Base-by-base conservation (phyloP, 2,329 filamentous ascomycete species). In the Sporothrix sp. region DNA sequence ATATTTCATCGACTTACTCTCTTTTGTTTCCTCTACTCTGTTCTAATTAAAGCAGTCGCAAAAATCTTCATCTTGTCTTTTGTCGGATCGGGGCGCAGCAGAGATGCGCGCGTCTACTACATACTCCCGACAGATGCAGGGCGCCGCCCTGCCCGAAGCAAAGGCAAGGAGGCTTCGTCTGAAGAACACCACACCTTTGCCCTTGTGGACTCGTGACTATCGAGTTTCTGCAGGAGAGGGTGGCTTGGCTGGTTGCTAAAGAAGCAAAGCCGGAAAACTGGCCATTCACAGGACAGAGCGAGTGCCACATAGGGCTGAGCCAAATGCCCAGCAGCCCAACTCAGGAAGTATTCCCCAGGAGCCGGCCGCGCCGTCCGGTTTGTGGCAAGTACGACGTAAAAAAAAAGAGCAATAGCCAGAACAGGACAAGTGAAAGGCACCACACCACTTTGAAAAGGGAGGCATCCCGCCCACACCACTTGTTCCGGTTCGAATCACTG, bases 241-340 rank as follows among this genome's bases (percentile, higher is more conserved):
- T 53, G 51, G 51, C 51, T 52, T 50, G 39, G 37, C 44, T n/a
- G 30, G 10, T 28, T 30, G 25, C 14, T 3, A 25, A 25, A 35
- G 7, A 16, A 36, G 45, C 35, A 38, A 52, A 23, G 20, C 50
- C 23, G n/a, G n/a, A 18, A 20, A 35, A 18, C 14, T 7, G 1
- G 25, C 23, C 16, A 10, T 40, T 32, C 35, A 51, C 27, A 51
- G 42, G 13, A 30, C 8, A 9, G 33, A 13, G 10, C n/a, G 23
- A 27, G 40, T 16, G 42, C 35, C 32, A 42, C 44, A 51, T 57
- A 57, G 55, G 55, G 55, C 55, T 57, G 55, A 56, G 48, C 46
- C 35, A 53, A 33, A 30, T 27, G 5, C 11, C 30, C 14, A 45
- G 43, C 3, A 13, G 43, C 33, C 20, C 14, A 20, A n/a, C 21